Conservation (phyloP, 2,329 filamentous ascomycete species). For the Pezicula neosporulosa region DNA sequence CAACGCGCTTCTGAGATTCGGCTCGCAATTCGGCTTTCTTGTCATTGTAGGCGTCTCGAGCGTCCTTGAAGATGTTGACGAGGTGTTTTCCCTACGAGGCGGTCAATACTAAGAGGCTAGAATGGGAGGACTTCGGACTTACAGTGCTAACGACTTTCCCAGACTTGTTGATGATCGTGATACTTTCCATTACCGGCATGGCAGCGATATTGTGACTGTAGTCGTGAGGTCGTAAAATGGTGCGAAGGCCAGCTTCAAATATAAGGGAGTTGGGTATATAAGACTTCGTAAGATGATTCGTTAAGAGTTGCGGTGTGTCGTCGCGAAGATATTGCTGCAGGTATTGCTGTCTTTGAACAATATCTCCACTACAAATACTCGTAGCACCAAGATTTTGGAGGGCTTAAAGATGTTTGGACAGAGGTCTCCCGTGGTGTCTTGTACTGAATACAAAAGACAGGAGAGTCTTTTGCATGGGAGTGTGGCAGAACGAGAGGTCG, state of each 20-base stretch:
- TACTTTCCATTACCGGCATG: conserved; percentile 59
- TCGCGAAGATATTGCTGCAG: background rate
- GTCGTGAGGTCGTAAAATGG: background rate
- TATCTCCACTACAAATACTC: too few species aligned
- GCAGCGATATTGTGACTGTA: conserved; percentile 8
- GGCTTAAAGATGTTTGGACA: too few species aligned
- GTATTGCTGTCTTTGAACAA: background rate
- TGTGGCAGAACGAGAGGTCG: too few species aligned
- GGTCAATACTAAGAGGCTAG: conserved; percentile 10
- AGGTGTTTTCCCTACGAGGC: conserved; percentile 78
- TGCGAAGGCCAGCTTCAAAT: conserved; percentile 1
- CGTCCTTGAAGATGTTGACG: conserved; percentile 87
- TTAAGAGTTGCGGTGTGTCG: background rate
- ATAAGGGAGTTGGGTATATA: background rate
- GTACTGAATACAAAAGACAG: too few species aligned
- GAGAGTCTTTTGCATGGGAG: too few species aligned
- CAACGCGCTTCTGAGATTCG: conserved; percentile 57
- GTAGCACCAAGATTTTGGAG: too few species aligned
- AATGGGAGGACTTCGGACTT: conserved; percentile 31
- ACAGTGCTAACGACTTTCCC: conserved; percentile 89
- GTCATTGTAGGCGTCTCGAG: conserved; percentile 81
- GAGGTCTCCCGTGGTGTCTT: too few species aligned
- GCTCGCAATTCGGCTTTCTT: conserved; percentile 80
- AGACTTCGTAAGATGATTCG: background rate
- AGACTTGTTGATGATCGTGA: conserved; percentile 87